These are phyloP conservation scores for Stipa capillata DNA, from an alignment of 176 grass and related monocot genomes.

Conservation along the genomic window DNA sequence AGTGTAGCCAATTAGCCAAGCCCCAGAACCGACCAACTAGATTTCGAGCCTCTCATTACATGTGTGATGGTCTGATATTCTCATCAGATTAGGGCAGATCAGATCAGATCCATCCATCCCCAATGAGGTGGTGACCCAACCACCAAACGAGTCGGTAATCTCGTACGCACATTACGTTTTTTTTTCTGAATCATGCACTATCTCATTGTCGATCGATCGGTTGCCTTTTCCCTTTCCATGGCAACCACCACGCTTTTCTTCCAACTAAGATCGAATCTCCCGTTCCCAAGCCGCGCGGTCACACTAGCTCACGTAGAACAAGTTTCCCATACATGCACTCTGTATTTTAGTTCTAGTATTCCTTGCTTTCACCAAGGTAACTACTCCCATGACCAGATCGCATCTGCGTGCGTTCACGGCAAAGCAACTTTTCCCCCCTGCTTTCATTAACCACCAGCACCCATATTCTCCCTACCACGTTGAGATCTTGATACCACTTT, in stretches of 20 bases:
- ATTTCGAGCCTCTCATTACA: background rate
- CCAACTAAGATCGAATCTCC: conserved; percentile 1
- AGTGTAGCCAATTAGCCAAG: background rate
- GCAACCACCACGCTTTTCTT: conserved; percentile 19
- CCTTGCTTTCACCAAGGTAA: background rate
- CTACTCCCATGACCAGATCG: background rate
- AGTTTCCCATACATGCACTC: background rate
- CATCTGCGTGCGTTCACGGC: conserved; percentile 2
- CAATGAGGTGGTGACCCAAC: conserved; percentile 1
- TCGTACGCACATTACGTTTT: background rate
- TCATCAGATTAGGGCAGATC: background rate
- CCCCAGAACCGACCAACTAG: background rate
- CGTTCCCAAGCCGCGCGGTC: background rate
- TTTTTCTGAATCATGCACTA: background rate
- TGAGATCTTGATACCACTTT: background rate
- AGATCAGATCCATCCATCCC: background rate
- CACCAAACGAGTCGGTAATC: conserved; percentile 13
- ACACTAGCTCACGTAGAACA: background rate
- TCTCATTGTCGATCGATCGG: background rate
- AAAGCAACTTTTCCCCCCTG: background rate
- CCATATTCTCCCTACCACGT: background rate
- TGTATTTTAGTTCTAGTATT: background rate
- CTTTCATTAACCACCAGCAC: background rate
- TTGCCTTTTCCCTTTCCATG: background rate
- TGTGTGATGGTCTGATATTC: background rate